A percentile compares a stretch with the other conserved stretches of the same genome.
Conservation (phyloP, 176 grass and related monocot species). For the Miscanthus lutarioriparius region DNA sequence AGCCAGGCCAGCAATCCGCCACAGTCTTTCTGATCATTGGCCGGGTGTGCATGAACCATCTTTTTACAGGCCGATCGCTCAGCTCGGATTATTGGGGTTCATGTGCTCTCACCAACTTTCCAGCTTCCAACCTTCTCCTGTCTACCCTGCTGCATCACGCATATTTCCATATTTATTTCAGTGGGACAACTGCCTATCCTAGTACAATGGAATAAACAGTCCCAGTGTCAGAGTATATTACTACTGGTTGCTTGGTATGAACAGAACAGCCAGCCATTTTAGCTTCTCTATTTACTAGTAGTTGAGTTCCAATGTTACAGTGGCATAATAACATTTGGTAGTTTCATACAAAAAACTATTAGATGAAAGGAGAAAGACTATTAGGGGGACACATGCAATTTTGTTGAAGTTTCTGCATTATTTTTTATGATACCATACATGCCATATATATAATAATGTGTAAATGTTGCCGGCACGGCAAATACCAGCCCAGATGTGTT, state of each 20-base stretch:
- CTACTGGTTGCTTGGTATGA: no score
- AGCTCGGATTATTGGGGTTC: neutral
- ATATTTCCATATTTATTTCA: constrained; percentile 1
- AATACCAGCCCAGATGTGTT: no score
- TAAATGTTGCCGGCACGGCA: no score
- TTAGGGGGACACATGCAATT: neutral
- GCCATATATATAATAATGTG: no score
- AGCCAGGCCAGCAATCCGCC: neutral
- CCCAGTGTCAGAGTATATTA: neutral
- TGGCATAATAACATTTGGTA: neutral
- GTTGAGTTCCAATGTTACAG: neutral
- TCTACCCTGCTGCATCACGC: neutral
- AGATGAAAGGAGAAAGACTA: neutral
- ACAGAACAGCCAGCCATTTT: no score
- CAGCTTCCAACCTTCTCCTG: constrained; percentile 15
- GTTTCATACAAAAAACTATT: no score
- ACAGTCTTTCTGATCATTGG: neutral
- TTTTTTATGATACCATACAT: no score
- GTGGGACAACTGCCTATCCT: neutral
- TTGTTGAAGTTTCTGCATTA: no score
- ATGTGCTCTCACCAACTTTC: constrained; percentile 26
- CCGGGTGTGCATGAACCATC: no score
- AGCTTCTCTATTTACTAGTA: neutral
- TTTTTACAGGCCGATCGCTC: neutral
- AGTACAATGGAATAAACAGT: neutral